Evolutionary conservation across 1,139 yeast species (phyloP), one percentile per base, ranked within the genome.

Genomic region (Sugiyamaella neomexicana): DNA sequence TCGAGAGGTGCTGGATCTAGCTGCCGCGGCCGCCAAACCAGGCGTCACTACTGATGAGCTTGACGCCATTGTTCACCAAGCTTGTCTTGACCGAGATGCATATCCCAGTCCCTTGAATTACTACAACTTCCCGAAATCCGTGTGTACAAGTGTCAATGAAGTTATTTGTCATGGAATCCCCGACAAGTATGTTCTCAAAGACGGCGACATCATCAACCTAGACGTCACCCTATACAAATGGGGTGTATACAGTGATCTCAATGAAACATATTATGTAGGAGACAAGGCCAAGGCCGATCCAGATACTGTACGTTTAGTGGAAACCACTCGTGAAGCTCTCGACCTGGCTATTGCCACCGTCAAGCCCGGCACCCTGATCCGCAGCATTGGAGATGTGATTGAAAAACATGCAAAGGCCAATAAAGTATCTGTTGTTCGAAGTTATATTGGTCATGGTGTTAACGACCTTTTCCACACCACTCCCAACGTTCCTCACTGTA

Each of bases 161-260:
- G 85, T 90, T 56, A 88, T 93, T 58, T 93, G 99, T 70, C 99
- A 93, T 71, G 99, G 99, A 61, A 88, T 93, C 57, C 99, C 99
- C 25, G 99, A 95, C 71, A 80, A 87, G 73, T 81, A 91, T 54
- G 83, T 82, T 40, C 77, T 95, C 59, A 75, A 89, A 69, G 98
- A 93, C 65, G 99, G 99, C 52, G 99, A 95, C 69, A 93, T 95
- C 62, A 79, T 95, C 61, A 95, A 95, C 69, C 75, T 95, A 61
- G 99, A 95, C 69, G 89, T 95, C 49, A 80, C 97, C 2, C 72
- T 95, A 54, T 93, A 80, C 74, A 82, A 86, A 71, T 82, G 86
- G 63, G 99, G 99, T 0, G 82, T 84, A 74, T 98, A 95, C 72
- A 86, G 97, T 2, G 99, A 95, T 72, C 76, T 95, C 69, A 95